Evolutionary conservation across 1,284 basidiomycete species (phyloP).

Genomic region (Ganoderma meredithae): DNA sequence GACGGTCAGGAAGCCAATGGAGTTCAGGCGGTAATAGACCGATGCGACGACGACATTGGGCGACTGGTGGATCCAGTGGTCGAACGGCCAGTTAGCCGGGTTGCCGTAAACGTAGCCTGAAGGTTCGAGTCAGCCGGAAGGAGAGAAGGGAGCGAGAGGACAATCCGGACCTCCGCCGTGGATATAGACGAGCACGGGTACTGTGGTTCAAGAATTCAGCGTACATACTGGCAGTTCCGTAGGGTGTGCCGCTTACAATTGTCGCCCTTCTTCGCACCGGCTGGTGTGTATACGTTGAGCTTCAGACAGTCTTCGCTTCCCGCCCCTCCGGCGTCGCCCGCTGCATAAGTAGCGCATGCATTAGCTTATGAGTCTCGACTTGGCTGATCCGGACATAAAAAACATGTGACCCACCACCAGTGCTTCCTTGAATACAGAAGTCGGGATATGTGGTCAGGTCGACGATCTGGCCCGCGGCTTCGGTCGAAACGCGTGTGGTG

Average conservation of each 20-base stretch:
- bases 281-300: slow-evolving; percentile 51
- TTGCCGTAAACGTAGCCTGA: slow-evolving; percentile 64
- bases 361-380: not conserved
- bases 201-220: slow-evolving; percentile 35
- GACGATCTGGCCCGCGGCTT: slow-evolving; percentile 47
- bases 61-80: slow-evolving; percentile 49
- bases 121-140: not conserved
- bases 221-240: not conserved
- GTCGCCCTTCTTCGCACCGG: slow-evolving; percentile 40
- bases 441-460: slow-evolving; percentile 59
- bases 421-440: slow-evolving; percentile 65
- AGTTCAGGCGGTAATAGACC: slow-evolving; percentile 52
- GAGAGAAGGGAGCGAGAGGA: not conserved
- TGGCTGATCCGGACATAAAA: not conserved
- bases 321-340: slow-evolving; percentile 61
- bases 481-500: slow-evolving; percentile 44
- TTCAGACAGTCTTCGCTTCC: slow-evolving; percentile 63
- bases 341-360: slow-evolving; percentile 34
- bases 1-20: slow-evolving; percentile 52
- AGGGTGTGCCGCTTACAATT: slow-evolving; percentile 36
- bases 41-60: slow-evolving; percentile 52
- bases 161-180: slow-evolving; percentile 62
- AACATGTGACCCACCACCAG: slow-evolving; percentile 47
- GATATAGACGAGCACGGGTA: slow-evolving; percentile 72
- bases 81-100: slow-evolving; percentile 54